phyloP scores from a whole-genome alignment of 1,284 basidiomycete genomes.

The Microbotryum violaceum region DNA sequence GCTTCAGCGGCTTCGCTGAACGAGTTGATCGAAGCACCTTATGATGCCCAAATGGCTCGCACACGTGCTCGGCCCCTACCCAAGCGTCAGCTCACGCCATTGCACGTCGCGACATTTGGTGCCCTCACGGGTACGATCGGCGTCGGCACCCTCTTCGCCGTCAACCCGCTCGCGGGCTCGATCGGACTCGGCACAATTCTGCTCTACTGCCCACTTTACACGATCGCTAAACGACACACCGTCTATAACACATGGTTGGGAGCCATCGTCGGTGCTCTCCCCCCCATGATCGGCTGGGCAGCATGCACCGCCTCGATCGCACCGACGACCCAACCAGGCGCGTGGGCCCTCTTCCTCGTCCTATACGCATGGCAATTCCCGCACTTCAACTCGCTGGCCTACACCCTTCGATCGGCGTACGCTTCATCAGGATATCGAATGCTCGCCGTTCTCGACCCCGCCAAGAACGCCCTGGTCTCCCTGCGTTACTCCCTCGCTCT shows the following conservation, averaged over 20 bases:
- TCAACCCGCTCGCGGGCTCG: slow-evolving; percentile 77
- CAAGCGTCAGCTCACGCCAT: slow-evolving; percentile 66
- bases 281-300: slow-evolving; percentile 97
- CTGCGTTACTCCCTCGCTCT: slow-evolving; percentile 75
- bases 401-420: slow-evolving; percentile 80
- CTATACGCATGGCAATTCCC: slow-evolving; percentile 99
- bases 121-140: slow-evolving; percentile 65
- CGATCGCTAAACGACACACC: slow-evolving; percentile 82
- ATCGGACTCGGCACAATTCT: slow-evolving; percentile 78
- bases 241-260: slow-evolving; percentile 95
- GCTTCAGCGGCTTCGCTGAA: slow-evolving; percentile 93
- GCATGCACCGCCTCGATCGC: slow-evolving; percentile 77
- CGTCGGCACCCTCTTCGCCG: slow-evolving; percentile 67
- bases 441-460: slow-evolving; percentile 74
- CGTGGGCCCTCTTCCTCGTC: slow-evolving; percentile 58
- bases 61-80: slow-evolving; percentile 88
- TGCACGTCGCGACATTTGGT: slow-evolving; percentile 79
- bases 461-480: slow-evolving; percentile 75
- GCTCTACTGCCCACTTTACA: slow-evolving; percentile 88
- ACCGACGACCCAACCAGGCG: slow-evolving; percentile 53
- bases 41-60: slow-evolving; percentile 93
- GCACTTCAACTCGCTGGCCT: slow-evolving; percentile 91
- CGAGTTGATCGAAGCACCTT: slow-evolving; percentile 88
- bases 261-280: slow-evolving; percentile 81
- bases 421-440: slow-evolving; percentile 90